Evolutionary conservation across 1,284 basidiomycete genomes (phyloP).

Genomic region (Papiliotrema terrestris): DNA sequence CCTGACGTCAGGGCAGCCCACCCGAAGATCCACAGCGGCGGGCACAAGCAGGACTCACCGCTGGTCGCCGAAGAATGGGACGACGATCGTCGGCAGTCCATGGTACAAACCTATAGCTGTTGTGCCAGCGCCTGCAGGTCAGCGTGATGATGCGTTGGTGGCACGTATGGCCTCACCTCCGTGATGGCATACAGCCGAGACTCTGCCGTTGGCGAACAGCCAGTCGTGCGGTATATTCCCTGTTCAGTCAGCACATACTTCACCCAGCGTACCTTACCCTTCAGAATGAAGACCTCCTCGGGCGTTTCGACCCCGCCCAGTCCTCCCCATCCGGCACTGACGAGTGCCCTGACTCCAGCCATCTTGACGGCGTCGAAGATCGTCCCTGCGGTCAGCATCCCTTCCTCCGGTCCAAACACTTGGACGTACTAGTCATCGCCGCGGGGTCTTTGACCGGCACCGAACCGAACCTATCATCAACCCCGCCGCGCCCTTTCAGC

Average conservation of each 20-base stretch:
- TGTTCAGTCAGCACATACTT: not conserved
- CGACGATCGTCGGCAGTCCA: constrained; percentile 61
- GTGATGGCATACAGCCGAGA: constrained; percentile 64
- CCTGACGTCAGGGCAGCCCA: constrained; percentile 6
- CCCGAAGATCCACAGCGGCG: too few species aligned
- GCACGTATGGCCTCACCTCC: constrained; percentile 52
- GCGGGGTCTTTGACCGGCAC: constrained; percentile 6
- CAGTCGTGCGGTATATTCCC: constrained; percentile 65
- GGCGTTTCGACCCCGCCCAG: constrained; percentile 52
- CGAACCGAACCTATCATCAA: constrained; percentile 4
- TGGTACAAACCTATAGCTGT: constrained; percentile 59
- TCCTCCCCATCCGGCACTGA: constrained; percentile 64
- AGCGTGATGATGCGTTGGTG: too few species aligned
- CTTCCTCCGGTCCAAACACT: not conserved
- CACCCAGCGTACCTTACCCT: constrained; percentile 12
- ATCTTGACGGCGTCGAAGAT: constrained; percentile 59
- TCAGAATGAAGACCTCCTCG: constrained; percentile 57
- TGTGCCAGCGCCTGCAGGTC: too few species aligned
- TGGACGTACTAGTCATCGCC: constrained; percentile 2
- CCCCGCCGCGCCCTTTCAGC: too few species aligned
- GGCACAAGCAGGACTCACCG: constrained; percentile 27
- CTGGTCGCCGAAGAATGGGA: constrained; percentile 68
- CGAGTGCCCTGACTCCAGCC: constrained; percentile 58
- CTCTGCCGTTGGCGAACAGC: constrained; percentile 57
- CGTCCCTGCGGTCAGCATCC: constrained; percentile 46